A percentile compares a stretch with the other conserved stretches of the same genome.
These are phyloP conservation scores for Ascochyta rabiei DNA, from an alignment of 2,329 filamentous ascomycete species.

Conservation along the genomic window DNA sequence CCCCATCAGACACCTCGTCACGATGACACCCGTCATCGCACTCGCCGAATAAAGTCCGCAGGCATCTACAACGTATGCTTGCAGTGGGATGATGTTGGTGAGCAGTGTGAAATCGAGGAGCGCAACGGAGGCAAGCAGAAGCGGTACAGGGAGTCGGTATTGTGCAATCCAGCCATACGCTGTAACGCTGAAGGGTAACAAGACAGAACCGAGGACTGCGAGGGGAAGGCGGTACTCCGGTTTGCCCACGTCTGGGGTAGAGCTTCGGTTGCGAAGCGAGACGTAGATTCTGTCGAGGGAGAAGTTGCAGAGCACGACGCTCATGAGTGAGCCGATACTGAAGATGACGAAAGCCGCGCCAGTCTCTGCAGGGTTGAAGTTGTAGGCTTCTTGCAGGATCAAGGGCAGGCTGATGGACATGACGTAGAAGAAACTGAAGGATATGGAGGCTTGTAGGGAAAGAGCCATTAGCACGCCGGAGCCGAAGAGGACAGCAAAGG, in stretches of 20 bases:
- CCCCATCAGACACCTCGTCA: conserved; percentile 61
- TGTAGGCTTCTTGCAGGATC: conserved; percentile 51
- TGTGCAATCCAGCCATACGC: conserved; percentile 61
- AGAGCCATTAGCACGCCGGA: conserved; percentile 63
- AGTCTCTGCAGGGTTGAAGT: conserved; percentile 56
- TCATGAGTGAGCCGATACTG: conserved; percentile 58
- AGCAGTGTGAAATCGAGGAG: conserved; percentile 56
- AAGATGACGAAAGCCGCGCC: conserved; percentile 63
- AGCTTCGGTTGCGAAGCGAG: conserved; percentile 48
- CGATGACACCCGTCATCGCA: conserved; percentile 63
- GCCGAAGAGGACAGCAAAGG: conserved; percentile 51
- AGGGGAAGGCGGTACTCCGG: conserved; percentile 64
- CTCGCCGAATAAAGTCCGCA: conserved; percentile 63
- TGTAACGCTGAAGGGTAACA: conserved; percentile 54
- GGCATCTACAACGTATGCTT: conserved; percentile 64
- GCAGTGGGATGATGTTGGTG: conserved; percentile 58
- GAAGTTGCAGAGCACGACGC: conserved; percentile 58
- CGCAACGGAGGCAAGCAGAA: conserved; percentile 54
- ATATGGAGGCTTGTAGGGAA: conserved; percentile 51
- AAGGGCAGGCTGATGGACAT: conserved; percentile 54
- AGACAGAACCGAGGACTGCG: conserved; percentile 54
- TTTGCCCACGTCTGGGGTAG: conserved; percentile 50
- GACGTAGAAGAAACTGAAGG: conserved; percentile 55
- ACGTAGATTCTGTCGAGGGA: conserved; percentile 62
- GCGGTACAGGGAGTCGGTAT: conserved; percentile 49